Evolutionary conservation across 1,284 basidiomycete genomes (phyloP), one percentile per base, ranked within the genome.

Genomic region (Pyrrhoderma noxium): DNA sequence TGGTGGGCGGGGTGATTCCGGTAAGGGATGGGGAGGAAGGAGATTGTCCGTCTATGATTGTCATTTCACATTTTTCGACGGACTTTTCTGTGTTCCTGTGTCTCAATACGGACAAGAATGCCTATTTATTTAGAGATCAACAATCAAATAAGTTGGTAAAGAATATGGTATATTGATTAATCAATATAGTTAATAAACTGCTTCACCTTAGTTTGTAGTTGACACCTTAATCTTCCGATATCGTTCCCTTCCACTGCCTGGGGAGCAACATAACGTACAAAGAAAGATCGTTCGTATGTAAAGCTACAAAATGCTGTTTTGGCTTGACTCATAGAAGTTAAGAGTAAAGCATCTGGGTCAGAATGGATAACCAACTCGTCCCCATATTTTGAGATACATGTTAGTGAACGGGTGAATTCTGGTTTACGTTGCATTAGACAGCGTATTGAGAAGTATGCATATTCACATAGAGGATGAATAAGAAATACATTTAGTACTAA

Each of bases 291-390:
- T 3, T 70, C 70, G 59, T 83, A 88, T 61, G 77, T 80, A 69
- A 90, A 84, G n/a, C 83, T 77, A 64, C 81, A 83, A 60, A 85
- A 90, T 8, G 88, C 87, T 23, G 88, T 85, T 60, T 82, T 77
- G 5, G 87, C 81, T 1, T 80, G 79, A 63, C 89, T 90, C 21
- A 85, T 86, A 1, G 82, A 70, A 42, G 83, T 85, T 25, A 91
- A 62, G 8, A 80, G 73, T 21, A 90, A 63, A 21, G 68, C 67
- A 27, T 84, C 79, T 0, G 71, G 62, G 8, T 77, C 76, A 4
- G 82, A 85, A 56, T 80, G 74, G 41, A 91, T 73, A 27, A 76
- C 73, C 45, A 90, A 68, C 56, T 89, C 85, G 54, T 90, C 88
- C 43, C 88, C 85, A 62, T 88, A 90, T 67, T 76, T 80, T 36